Evolutionary conservation across 768 basidiomycete species (phyloP).

Genomic region (Podaxis rugospora): DNA sequence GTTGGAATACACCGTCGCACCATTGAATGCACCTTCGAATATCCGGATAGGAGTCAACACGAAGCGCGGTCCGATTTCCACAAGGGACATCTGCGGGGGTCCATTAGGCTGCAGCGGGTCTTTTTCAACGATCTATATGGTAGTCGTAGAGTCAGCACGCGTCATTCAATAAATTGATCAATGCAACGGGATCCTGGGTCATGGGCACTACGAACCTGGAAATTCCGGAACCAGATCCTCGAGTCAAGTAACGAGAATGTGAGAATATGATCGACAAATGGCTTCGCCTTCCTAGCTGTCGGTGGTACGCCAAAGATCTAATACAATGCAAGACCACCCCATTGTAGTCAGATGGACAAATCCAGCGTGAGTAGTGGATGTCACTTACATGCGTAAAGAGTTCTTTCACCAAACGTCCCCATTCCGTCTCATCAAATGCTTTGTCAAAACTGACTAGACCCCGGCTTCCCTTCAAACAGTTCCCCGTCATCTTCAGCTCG

Average conservation of each 20-base stretch:
- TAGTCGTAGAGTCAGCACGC: constrained; percentile 9
- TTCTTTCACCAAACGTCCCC: constrained; percentile 86
- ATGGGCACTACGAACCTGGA: constrained; percentile 60
- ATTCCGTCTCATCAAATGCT: constrained; percentile 84
- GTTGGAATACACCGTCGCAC: constrained; percentile 94
- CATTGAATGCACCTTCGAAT: constrained; percentile 96
- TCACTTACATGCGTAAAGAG: constrained; percentile 82
- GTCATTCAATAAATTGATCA: background rate
- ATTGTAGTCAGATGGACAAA: constrained; percentile 5
- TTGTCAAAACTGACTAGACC: constrained; percentile 92
- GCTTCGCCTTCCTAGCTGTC: constrained; percentile 86
- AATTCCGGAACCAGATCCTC: constrained; percentile 99
- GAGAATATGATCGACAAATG: constrained; percentile 96
- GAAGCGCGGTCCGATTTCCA: constrained; percentile 97
- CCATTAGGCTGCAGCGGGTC: constrained; percentile 86
- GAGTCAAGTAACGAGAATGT: constrained; percentile 94
- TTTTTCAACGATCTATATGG: constrained; percentile 82
- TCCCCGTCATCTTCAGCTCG: constrained; percentile 98
- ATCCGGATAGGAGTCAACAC: constrained; percentile 96
- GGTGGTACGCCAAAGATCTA: constrained; percentile 96
- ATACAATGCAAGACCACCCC: background rate
- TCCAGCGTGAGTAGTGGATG: background rate
- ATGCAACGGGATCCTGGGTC: background rate
- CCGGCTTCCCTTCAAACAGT: constrained; percentile 93
- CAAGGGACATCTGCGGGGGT: constrained; percentile 79